Conservation (phyloP, 257 asterid genomes). For the Echites panduratus region DNA sequence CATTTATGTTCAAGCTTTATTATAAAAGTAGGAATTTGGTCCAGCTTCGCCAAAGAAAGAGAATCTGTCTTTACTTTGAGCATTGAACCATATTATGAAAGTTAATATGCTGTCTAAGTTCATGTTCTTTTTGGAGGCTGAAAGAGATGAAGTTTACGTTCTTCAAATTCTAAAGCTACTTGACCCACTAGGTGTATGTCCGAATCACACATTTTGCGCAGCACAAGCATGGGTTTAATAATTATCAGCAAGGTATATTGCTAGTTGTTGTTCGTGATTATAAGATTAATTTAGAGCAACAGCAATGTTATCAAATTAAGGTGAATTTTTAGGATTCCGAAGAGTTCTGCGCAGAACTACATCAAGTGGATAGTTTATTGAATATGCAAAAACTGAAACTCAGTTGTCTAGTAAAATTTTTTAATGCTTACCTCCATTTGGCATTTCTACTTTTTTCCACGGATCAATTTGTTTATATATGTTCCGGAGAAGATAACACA, state of each 20-base stretch:
- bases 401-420: neutral
- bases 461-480: neutral
- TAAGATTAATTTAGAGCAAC: neutral
- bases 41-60: neutral
- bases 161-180: neutral
- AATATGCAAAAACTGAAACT: neutral
- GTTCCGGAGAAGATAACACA: neutral
- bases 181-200: neutral
- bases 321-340: no score
- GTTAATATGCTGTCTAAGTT: neutral
- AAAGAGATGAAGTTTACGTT: neutral
- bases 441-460: neutral
- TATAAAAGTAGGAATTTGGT: neutral
- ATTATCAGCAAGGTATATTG: neutral
- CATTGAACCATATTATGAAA: neutral
- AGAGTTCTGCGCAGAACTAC: neutral
- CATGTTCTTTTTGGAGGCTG: neutral
- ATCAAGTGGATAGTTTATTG: neutral
- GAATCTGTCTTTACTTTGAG: neutral
- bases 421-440: neutral
- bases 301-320: neutral
- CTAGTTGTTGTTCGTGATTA: neutral
- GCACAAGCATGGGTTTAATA: neutral
- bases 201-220: neutral
- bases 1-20: neutral